These are phyloP conservation scores for Geranium rotundifolium DNA, from an alignment of 345 rosid species.

Conservation along the genomic window DNA sequence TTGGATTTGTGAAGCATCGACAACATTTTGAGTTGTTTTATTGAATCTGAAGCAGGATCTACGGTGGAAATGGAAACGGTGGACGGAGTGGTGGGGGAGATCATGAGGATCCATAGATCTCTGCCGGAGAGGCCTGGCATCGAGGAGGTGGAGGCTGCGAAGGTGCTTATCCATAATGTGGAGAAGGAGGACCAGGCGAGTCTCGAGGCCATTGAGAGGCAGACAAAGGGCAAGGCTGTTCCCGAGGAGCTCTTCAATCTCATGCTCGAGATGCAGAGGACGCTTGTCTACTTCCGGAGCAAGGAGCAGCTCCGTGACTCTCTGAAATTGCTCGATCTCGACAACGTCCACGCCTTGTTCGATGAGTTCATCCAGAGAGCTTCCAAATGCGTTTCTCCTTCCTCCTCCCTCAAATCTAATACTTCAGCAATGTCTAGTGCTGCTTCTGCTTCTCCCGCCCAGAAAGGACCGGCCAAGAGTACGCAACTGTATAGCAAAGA, in stretches of 20 bases:
- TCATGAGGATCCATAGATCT: slow-evolving; percentile 78
- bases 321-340: slow-evolving; percentile 60
- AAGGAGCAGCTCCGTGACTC: slow-evolving; percentile 75
- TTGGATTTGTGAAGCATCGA: neutral
- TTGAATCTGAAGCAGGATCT: neutral
- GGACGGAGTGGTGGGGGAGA: slow-evolving; percentile 59
- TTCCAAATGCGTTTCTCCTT: slow-evolving; percentile 44
- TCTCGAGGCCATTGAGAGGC: slow-evolving; percentile 49
- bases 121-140: slow-evolving; percentile 61
- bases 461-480: slow-evolving; percentile 18
- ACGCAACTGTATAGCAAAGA: slow-evolving; percentile 37
- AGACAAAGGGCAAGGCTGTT: slow-evolving; percentile 33
- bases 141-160: slow-evolving; percentile 77
- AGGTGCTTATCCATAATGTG: slow-evolving; percentile 42
- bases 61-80: slow-evolving; percentile 26
- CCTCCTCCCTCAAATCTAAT: slow-evolving; percentile 18
- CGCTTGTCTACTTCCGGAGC: slow-evolving; percentile 39
- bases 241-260: slow-evolving; percentile 63
- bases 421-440: slow-evolving; percentile 1
- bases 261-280: slow-evolving; percentile 65
- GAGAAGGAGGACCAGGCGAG: slow-evolving; percentile 68
- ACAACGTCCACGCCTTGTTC: slow-evolving; percentile 48
- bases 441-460: slow-evolving; percentile 16
- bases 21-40: no score
- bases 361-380: slow-evolving; percentile 84